Conservation (phyloP, 306 rosid genomes). For the Glycine latifolia region DNA sequence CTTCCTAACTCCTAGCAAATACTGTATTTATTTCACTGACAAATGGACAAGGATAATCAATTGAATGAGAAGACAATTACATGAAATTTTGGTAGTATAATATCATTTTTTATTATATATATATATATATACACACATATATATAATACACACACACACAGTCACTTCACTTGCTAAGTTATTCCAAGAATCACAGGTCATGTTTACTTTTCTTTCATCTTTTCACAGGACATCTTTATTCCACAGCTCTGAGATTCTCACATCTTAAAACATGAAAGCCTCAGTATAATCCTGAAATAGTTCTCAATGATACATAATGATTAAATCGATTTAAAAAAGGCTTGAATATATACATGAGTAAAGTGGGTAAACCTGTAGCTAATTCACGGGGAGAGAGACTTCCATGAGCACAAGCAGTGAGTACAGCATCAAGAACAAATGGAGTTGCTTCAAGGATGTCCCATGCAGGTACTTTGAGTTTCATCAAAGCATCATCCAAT, state of each 20-base stretch:
- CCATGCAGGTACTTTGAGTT: conserved; percentile 97
- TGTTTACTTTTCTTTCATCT: too few species aligned
- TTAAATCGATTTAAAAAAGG: background rate
- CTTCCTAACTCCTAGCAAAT: too few species aligned
- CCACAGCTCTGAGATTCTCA: too few species aligned
- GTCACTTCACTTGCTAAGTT: conserved; percentile 10
- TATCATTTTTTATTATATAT: background rate
- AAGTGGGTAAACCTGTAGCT: conserved; percentile 76
- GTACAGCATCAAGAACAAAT: conserved; percentile 91
- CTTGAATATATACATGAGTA: conserved; percentile 16
- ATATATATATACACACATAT: background rate
- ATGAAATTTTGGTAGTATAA: background rate
- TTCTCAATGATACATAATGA: conserved; percentile 29
- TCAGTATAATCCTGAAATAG: too few species aligned
- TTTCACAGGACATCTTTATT: too few species aligned
- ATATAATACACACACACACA: background rate
- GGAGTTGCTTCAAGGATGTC: conserved; percentile 97
- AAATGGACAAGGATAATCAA: background rate
- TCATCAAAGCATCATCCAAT: conserved; percentile 68
- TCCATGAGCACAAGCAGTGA: conserved; percentile 96
- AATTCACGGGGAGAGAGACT: conserved; percentile 92
- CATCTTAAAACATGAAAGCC: conserved; percentile 1
- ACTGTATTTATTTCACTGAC: too few species aligned
- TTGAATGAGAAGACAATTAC: background rate
- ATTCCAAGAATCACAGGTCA: conserved; percentile 3